Percentiles rank a stretch among this genome's conserved stretches.
Evolutionary conservation across 345 rosid genomes (phyloP).

Genomic region (Turnera subulata): DNA sequence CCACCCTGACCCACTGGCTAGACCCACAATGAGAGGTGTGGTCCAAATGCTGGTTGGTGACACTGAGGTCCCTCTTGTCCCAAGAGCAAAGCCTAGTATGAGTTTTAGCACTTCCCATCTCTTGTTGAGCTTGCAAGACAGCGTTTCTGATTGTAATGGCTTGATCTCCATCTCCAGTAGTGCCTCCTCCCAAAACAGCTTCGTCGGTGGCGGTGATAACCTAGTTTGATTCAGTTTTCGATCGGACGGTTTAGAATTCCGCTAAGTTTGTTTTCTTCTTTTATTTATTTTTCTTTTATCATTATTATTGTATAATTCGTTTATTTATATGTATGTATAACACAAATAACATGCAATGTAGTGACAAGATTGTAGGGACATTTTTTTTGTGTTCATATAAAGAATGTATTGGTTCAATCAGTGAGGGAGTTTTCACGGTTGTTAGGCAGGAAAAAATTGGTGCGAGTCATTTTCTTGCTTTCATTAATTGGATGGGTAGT

Average conservation of each 20-base stretch:
- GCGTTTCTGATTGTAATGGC: constrained; percentile 79
- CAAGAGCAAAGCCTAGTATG: constrained; percentile 75
- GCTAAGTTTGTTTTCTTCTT: too few species aligned
- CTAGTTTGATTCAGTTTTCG: constrained; percentile 19
- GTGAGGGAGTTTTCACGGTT: too few species aligned
- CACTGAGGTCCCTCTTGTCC: constrained; percentile 76
- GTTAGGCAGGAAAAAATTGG: too few species aligned
- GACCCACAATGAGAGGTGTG: constrained; percentile 83
- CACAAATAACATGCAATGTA: constrained; percentile 22
- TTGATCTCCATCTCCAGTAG: constrained; percentile 45
- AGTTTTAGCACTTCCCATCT: constrained; percentile 84
- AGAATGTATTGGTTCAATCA: neutral
- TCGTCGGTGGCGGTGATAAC: constrained; percentile 27
- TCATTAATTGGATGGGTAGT: constrained; percentile 22
- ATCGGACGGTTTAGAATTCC: neutral
- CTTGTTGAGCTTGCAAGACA: constrained; percentile 75
- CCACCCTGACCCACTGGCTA: constrained; percentile 74
- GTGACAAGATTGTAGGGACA: too few species aligned
- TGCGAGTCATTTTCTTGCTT: constrained; percentile 25
- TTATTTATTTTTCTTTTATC: constrained; percentile 9
- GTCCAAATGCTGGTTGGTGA: constrained; percentile 92
- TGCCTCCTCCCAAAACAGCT: constrained; percentile 60
- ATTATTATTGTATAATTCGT: constrained; percentile 21
- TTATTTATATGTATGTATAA: constrained; percentile 27
- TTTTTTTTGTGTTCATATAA: too few species aligned